Evolutionary conservation across 2,329 filamentous ascomycete species (phyloP).

Genomic region (Aspergillus sp.): DNA sequence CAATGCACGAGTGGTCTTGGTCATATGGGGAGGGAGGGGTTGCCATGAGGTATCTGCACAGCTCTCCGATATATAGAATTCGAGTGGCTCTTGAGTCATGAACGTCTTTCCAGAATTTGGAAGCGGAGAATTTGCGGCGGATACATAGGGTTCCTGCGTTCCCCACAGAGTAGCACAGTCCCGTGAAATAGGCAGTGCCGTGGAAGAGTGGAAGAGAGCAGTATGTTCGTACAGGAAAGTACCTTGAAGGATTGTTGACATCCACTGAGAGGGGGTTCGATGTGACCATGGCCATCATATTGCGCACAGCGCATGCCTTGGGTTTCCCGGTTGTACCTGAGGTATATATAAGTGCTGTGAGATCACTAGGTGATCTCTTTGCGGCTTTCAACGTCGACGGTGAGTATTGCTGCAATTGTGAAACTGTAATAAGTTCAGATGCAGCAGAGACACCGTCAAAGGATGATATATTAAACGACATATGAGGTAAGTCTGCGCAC

Average conservation of each 20-base stretch:
- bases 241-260: slow-evolving; percentile 38
- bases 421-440: slow-evolving; percentile 25
- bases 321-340: slow-evolving; percentile 51
- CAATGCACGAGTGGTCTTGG: slow-evolving; percentile 44
- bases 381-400: slow-evolving; percentile 25
- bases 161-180: slow-evolving; percentile 43
- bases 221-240: slow-evolving; percentile 48
- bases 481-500: slow-evolving; percentile 34
- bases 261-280: slow-evolving; percentile 40
- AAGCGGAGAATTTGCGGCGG: slow-evolving; percentile 48
- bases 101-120: slow-evolving; percentile 48
- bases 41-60: slow-evolving; percentile 50
- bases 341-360: slow-evolving; percentile 47
- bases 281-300: slow-evolving; percentile 38
- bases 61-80: slow-evolving; percentile 51
- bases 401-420: slow-evolving; percentile 28
- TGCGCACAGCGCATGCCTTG: slow-evolving; percentile 47
- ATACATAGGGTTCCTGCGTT: slow-evolving; percentile 45
- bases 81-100: slow-evolving; percentile 44
- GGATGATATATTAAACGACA: slow-evolving; percentile 39
- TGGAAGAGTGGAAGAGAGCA: slow-evolving; percentile 52
- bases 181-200: slow-evolving; percentile 49
- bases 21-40: slow-evolving; percentile 48
- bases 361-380: slow-evolving; percentile 36
- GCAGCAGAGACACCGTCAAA: slow-evolving; percentile 31